phyloP scores from a whole-genome alignment of 2,329 filamentous ascomycete species.

The Beauveria pseudobassiana region DNA sequence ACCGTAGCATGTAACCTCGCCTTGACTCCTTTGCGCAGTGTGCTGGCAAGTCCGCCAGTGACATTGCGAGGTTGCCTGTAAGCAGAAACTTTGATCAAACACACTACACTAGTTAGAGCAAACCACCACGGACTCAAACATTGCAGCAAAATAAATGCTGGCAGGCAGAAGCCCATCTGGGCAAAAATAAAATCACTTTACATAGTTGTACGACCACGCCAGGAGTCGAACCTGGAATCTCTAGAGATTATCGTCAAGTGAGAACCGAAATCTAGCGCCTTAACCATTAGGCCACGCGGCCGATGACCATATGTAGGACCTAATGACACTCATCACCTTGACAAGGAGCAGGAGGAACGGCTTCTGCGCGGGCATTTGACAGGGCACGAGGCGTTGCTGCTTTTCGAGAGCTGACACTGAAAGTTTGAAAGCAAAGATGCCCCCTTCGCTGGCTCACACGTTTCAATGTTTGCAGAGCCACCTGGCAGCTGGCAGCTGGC shows the following conservation, averaged over 20 bases:
- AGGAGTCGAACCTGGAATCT: slow-evolving; percentile 39
- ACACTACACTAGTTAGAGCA: too few relatives aligned
- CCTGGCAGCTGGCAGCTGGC: background rate
- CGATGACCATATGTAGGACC: slow-evolving; percentile 13
- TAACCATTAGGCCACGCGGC: slow-evolving; percentile 38
- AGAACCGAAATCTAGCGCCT: slow-evolving; percentile 35
- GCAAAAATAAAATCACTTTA: slow-evolving; percentile 3
- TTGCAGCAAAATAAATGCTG: too few relatives aligned
- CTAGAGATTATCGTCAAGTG: slow-evolving; percentile 23
- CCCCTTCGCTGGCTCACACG: background rate
- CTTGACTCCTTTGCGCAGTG: too few relatives aligned
- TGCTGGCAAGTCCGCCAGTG: too few relatives aligned
- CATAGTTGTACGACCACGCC: slow-evolving; percentile 27
- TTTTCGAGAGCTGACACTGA: too few relatives aligned
- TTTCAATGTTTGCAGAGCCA: background rate
- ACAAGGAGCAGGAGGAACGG: background rate
- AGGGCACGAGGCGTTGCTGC: too few relatives aligned
- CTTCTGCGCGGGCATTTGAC: too few relatives aligned
- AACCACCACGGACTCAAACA: too few relatives aligned
- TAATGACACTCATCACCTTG: slow-evolving; percentile 4
- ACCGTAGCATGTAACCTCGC: too few relatives aligned
- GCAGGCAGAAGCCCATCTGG: too few relatives aligned
- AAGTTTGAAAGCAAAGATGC: background rate
- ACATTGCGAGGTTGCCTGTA: too few relatives aligned
- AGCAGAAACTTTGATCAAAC: too few relatives aligned